These are phyloP conservation scores for Corymbia calophylla DNA, from an alignment of 441 rosid species.

Conservation along the genomic window DNA sequence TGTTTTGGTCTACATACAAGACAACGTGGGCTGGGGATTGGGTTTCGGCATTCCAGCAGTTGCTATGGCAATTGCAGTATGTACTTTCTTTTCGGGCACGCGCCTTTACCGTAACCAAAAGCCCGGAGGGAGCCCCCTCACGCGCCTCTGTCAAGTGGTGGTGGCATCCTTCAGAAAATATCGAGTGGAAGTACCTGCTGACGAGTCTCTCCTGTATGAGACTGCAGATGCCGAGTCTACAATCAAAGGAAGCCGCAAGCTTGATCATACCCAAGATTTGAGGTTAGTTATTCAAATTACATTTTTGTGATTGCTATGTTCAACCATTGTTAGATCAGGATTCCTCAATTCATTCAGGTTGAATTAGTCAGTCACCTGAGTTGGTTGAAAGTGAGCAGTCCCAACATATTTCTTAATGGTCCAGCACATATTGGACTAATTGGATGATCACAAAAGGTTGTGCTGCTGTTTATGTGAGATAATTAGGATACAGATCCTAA, in stretches of 20 bases:
- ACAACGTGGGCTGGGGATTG: not conserved
- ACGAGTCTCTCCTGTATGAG: constrained; percentile 3
- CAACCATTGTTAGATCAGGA: not conserved
- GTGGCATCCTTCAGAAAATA: constrained; percentile 4
- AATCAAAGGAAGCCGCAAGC: constrained; percentile 10
- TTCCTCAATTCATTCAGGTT: not conserved
- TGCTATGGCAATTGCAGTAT: constrained; percentile 5
- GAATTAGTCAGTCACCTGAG: not conserved
- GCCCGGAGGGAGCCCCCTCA: not conserved
- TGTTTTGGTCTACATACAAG: constrained; percentile 3
- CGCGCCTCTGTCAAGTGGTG: not conserved
- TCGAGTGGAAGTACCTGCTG: not conserved
- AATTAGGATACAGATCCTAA: not conserved
- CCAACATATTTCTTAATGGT: not conserved
- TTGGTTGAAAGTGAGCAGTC: not conserved
- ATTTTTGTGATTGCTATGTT: not conserved
- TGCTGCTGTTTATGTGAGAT: not conserved
- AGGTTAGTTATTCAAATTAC: not conserved
- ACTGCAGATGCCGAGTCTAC: constrained; percentile 1
- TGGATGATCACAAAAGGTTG: not conserved
- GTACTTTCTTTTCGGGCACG: not conserved
- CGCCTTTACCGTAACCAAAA: not conserved
- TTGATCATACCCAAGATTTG: not conserved
- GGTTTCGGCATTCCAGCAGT: constrained; percentile 2
- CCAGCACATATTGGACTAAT: not conserved